Evolutionary conservation across 2,329 filamentous ascomycete genomes (phyloP).

Genomic region (Orbilia ellipsospora): DNA sequence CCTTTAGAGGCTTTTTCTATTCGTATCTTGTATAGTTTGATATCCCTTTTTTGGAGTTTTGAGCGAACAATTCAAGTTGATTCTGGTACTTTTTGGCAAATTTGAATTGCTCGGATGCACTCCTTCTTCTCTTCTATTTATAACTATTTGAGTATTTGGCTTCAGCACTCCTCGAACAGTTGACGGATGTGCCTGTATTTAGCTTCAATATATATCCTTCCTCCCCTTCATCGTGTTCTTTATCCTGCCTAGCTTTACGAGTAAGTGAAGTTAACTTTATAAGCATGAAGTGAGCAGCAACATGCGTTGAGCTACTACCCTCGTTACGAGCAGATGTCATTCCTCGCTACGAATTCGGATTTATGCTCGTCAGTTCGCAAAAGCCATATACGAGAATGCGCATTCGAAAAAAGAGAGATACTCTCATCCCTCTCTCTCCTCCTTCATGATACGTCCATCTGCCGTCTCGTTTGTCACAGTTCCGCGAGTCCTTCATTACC

Average conservation of each 20-base stretch:
- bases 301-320: too few relatives aligned
- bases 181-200: neutral
- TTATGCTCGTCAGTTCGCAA: too few relatives aligned
- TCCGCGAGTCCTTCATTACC: constrained; percentile 2
- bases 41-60: constrained; percentile 6
- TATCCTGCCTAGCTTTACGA: neutral
- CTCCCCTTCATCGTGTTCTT: neutral
- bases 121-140: too few relatives aligned
- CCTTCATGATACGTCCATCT: constrained; percentile 31
- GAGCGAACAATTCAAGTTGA: neutral
- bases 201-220: neutral
- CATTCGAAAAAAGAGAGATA: constrained; percentile 2
- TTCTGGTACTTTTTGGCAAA: neutral
- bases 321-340: too few relatives aligned
- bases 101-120: too few relatives aligned
- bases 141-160: neutral
- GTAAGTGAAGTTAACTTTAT: neutral
- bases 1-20: neutral
- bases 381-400: neutral
- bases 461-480: neutral
- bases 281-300: too few relatives aligned
- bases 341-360: neutral
- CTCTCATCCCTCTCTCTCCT: neutral
- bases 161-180: too few relatives aligned
- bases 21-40: neutral